A percentile compares a stretch with the other conserved stretches of the same genome.
phyloP scores from a whole-genome alignment of 345 rosid species.

The Rubroshorea leprosula region DNA sequence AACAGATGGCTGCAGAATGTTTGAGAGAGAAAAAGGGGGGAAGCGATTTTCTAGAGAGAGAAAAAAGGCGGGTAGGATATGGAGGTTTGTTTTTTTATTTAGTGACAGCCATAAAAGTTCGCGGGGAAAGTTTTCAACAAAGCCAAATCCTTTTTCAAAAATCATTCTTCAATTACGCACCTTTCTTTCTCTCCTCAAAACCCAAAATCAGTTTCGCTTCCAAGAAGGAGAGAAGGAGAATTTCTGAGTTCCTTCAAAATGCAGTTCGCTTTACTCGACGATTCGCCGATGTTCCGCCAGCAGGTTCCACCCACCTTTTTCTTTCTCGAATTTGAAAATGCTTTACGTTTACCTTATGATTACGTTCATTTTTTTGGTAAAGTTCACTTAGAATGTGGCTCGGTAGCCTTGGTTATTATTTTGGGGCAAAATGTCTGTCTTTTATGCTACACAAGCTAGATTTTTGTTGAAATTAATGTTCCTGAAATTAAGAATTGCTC shows the following conservation, averaged over 20 bases:
- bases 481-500: neutral
- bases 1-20: no score
- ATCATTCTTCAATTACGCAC: slow-evolving; percentile 23
- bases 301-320: slow-evolving; percentile 35
- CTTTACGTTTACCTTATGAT: neutral
- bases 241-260: slow-evolving; percentile 22
- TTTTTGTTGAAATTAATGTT: neutral
- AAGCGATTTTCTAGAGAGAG: neutral
- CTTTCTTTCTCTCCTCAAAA: slow-evolving; percentile 12
- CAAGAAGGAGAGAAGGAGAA: slow-evolving; percentile 1
- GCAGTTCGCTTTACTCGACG: slow-evolving; percentile 74
- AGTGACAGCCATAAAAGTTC: slow-evolving; percentile 51
- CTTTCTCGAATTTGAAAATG: neutral
- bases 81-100: neutral
- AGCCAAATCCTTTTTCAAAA: slow-evolving; percentile 13
- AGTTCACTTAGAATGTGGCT: neutral
- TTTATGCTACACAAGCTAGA: no score
- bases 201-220: neutral
- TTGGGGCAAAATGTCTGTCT: no score
- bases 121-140: slow-evolving; percentile 19
- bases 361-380: neutral
- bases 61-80: neutral
- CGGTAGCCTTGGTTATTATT: no score
- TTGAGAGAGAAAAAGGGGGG: neutral
- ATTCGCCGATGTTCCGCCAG: slow-evolving; percentile 85